Base-by-base conservation (phyloP, 495 filamentous ascomycete genomes). In the Penicillium canescens region DNA sequence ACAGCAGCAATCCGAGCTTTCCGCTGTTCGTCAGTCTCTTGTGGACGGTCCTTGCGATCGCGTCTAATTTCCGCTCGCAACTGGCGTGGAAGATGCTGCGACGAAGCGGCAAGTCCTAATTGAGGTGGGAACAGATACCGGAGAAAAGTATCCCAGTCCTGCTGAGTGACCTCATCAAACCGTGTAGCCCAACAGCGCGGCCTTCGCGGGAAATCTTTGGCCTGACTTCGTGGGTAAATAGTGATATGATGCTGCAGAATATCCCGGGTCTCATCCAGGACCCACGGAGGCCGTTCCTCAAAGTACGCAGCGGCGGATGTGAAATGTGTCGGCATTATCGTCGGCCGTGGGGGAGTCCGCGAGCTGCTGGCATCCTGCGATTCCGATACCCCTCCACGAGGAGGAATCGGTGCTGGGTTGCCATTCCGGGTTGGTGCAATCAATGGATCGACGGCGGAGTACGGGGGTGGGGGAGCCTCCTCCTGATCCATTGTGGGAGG, bases 121-220 rank as follows among this genome's bases (percentile, higher is more conserved):
- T 76, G 65, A 11, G 73, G 60, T 2, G 75, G 72, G 35, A 82
- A 77, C 1, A 81, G 62, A 52, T 76, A 71, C n/a, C 72, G 69
- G 36, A 80, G 42, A 50, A 81, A 82, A 11, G 70, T 74, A 44
- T 77, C 72, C 79, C 79, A 82, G 59, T 82, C 79, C 56, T 74
- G 71, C 56, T 74, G 73, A 39, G 61, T 56, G 10, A 81, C 67
- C 28, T 78, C 73, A 39, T 70, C 53, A 38, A 59, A 61, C 12
- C 68, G 63, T 11, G 70, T 59, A 21, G 56, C 68, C 71, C 74
- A 73, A 46, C 73, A 73, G 0, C 77, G 78, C 3, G 73, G 67
- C 37, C 78, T 70, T 20, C 73, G 76, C 6, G 71, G 68, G 13
- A 82, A 74, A 46, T 80, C 76, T 37, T 74, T 76, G 0, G 69